These are phyloP conservation scores for Backusella parvicylindrica DNA, from an alignment of 192 early-diverging fungal species.

Conservation along the genomic window DNA sequence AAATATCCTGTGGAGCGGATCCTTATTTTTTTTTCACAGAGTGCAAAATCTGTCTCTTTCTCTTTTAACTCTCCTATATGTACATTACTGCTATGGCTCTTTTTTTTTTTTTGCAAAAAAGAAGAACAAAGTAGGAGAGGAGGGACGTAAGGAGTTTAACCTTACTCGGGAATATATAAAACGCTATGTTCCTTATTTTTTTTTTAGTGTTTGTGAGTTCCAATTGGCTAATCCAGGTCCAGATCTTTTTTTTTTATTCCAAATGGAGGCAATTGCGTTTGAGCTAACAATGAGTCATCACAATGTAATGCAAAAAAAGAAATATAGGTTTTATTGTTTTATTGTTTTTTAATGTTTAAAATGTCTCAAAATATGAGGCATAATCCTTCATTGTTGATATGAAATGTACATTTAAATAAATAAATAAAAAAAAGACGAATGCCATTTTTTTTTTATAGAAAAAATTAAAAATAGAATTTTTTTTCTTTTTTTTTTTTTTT, in stretches of 20 bases:
- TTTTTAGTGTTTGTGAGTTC: neutral
- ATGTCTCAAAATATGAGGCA: neutral
- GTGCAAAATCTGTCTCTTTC: no score
- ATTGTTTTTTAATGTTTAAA: neutral
- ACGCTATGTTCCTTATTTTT: no score
- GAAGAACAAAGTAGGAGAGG: neutral
- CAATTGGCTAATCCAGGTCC: neutral
- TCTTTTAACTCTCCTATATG: no score
- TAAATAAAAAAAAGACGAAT: neutral
- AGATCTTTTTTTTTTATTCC: neutral
- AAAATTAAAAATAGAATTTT: no score
- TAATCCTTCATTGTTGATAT: neutral
- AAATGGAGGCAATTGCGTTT: neutral
- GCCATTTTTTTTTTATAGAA: neutral
- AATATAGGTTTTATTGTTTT: no score
- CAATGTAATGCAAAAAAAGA: no score
- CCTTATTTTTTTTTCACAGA: neutral
- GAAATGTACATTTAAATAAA: neutral
- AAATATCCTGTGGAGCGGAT: neutral
- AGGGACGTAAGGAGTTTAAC: neutral
- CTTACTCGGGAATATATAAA: no score
- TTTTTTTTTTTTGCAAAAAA: no score
- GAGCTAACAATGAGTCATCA: neutral
- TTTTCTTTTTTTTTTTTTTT: neutral
- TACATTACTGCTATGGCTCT: no score